A percentile compares a stretch with the other conserved stretches of the same genome.
These are phyloP conservation scores for Sequoiadendron giganteum DNA, from an alignment of 75 land plant species.

Conservation along the genomic window DNA sequence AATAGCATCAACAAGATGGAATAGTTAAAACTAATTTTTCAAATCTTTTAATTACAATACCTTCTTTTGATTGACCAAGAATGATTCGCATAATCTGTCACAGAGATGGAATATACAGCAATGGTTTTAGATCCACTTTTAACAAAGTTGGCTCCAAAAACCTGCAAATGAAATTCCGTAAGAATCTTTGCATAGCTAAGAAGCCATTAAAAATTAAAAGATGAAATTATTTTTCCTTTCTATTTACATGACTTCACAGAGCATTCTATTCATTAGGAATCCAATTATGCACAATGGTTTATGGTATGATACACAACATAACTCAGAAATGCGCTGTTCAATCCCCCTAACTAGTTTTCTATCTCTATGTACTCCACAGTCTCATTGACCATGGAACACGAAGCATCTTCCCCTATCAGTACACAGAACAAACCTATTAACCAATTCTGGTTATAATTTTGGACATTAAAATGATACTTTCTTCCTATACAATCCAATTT, in stretches of 20 bases:
- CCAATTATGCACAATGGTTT: neutral
- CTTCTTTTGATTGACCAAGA: conserved; percentile 96
- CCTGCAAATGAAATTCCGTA: conserved; percentile 45
- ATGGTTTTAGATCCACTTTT: conserved; percentile 83
- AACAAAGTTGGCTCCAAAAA: conserved; percentile 90
- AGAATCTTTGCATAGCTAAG: neutral
- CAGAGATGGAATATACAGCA: conserved; percentile 93
- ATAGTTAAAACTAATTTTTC: neutral
- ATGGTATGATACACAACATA: neutral
- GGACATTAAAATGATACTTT: neutral
- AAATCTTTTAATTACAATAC: conserved; percentile 24
- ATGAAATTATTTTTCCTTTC: neutral
- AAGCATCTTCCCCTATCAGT: neutral
- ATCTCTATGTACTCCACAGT: neutral
- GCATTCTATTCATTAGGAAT: neutral
- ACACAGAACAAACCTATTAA: neutral
- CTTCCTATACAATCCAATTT: neutral
- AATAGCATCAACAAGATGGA: neutral
- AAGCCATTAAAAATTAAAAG: neutral
- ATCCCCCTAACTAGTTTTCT: conserved; percentile 1
- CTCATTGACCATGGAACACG: neutral
- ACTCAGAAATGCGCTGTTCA: neutral
- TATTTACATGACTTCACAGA: neutral
- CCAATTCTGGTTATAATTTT: neutral
- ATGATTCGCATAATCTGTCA: conserved; percentile 71